phyloP scores from a whole-genome alignment of 306 rosid species.

The Comarum palustre region DNA sequence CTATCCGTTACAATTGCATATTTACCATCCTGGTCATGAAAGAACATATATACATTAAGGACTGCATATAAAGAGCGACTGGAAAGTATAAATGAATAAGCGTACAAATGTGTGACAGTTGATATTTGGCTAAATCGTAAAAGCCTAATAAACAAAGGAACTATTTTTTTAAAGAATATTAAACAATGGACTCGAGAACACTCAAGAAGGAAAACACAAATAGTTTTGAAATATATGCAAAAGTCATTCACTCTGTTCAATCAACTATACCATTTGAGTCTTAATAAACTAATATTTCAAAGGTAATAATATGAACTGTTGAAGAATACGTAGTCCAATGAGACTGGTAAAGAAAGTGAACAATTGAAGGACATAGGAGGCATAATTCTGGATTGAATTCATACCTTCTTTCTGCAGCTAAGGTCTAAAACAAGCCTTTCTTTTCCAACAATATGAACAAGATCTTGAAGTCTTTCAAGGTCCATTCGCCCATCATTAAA shows the following conservation, averaged over 20 bases:
- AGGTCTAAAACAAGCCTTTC: conserved; percentile 93
- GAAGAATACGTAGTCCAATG: background rate
- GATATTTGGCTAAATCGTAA: background rate
- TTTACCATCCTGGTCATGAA: conserved; percentile 60
- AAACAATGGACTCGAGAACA: background rate
- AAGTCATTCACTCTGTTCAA: background rate
- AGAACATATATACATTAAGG: conserved; percentile 11
- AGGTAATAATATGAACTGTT: background rate
- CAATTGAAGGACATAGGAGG: background rate
- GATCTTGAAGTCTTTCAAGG: conserved; percentile 72
- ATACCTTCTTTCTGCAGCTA: conserved; percentile 93
- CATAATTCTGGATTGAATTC: background rate
- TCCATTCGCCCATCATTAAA: conserved; percentile 92
- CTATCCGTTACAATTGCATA: conserved; percentile 90
- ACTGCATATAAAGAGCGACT: background rate
- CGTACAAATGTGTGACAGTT: background rate
- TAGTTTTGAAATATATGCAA: background rate
- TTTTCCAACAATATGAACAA: conserved; percentile 73
- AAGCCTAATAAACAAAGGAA: background rate
- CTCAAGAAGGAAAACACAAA: background rate
- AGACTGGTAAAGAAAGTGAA: background rate
- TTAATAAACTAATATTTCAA: background rate
- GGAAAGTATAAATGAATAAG: conserved; percentile 2
- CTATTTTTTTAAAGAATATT: too few species aligned
- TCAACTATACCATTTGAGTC: background rate